phyloP scores from a whole-genome alignment of 495 filamentous ascomycete genomes.

The Bombardia bombarda region DNA sequence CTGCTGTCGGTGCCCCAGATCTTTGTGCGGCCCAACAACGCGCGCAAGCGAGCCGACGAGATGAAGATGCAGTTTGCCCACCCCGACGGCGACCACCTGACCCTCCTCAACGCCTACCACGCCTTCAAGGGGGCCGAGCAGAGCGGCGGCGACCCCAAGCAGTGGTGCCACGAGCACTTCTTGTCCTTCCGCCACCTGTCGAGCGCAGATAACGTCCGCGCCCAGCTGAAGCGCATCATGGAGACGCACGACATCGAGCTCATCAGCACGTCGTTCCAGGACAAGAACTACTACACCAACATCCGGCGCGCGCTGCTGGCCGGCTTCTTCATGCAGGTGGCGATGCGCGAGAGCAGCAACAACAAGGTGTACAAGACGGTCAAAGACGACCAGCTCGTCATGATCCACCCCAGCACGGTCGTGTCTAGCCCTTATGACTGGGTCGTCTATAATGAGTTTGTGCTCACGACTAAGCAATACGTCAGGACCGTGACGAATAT shows the following conservation, averaged over 20 bases:
- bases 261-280: conserved; percentile 78
- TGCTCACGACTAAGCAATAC: conserved; percentile 95
- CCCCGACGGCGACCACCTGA: conserved; percentile 88
- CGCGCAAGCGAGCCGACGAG: conserved; percentile 88
- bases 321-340: conserved; percentile 99
- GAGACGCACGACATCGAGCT: conserved; percentile 80
- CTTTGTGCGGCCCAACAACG: conserved; percentile 77
- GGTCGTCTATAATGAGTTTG: conserved; percentile 98
- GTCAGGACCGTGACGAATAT: conserved; percentile 60
- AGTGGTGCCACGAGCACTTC: conserved; percentile 98
- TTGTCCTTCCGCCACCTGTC: conserved; percentile 82
- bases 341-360: conserved; percentile 67
- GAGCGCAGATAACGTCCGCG: conserved; percentile 87
- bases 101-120: conserved; percentile 95
- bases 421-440: conserved; percentile 82
- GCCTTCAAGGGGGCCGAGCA: conserved; percentile 73
- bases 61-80: conserved; percentile 95
- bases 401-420: conserved; percentile 87
- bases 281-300: conserved; percentile 97
- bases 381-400: conserved; percentile 84
- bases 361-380: conserved; percentile 87
- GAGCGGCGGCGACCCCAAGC: conserved; percentile 64
- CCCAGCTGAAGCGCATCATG: conserved; percentile 92
- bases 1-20: conserved; percentile 92
- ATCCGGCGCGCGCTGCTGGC: conserved; percentile 89